Evolutionary conservation across 257 asterid genomes (phyloP), one percentile per base, ranked within the genome.

Genomic region (Echites panduratus): DNA sequence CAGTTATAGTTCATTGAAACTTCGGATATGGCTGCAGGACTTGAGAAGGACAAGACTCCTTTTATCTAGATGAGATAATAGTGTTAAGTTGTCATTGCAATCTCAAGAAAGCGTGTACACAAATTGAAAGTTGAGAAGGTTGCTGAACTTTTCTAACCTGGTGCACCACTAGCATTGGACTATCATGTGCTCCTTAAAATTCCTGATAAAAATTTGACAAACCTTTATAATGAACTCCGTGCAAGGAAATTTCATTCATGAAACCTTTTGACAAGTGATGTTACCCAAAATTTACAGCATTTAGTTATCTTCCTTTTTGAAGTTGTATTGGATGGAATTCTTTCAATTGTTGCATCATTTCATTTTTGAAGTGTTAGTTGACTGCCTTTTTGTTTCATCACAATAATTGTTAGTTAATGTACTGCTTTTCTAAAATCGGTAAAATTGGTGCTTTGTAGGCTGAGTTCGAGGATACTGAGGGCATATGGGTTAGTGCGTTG

Each of bases 401-500:
- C 24, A 19, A 2, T 70, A 26, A 22, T 16, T 19, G 49, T 20
- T 19, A 59, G 2, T 6, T 61, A 29, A 29, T 22, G 40, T 29
- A 61, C 4, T 13, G 27, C 38, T 32, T 32, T 32, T 62, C 45
- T 29, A 9, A 16, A 10, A 14, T 59, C 9, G 49, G 8, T 38
- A 64, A 19, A 40, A 13, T 32, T 64, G 27, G 13, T 64, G 49
- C 49, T 38, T 84, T 80, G 75, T 96, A 93, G 98, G 88, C 80
- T 27, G 93, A 79, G 70, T 88, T 86, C 65, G 87, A 84, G 82
- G 98, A 93, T 76, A 78, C 87, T 0, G 96, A 93, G 84, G 90
- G 93, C 50, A 78, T 80, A 74, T 93, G 98, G 98, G 82, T 87
- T 68, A 79, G 95, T 85, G 82, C 89, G 54, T 88, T 89, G 81